Evolutionary conservation across 2,329 filamentous ascomycete genomes (phyloP).

Genomic region (Trichoderma citrinoviride): DNA sequence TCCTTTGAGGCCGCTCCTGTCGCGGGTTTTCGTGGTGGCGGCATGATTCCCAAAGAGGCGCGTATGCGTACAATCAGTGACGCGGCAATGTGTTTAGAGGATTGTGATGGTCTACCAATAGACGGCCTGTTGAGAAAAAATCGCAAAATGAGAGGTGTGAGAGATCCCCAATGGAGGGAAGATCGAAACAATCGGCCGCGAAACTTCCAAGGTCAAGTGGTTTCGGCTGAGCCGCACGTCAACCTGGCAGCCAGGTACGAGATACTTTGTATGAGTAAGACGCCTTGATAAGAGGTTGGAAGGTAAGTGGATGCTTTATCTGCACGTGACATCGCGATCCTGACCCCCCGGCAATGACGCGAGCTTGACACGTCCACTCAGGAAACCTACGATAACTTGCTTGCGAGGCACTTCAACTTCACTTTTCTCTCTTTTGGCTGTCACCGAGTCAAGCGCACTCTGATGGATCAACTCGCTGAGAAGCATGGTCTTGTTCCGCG

Average conservation of each 20-base stretch:
- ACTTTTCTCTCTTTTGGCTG: not conserved
- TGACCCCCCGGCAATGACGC: slow-evolving; percentile 10
- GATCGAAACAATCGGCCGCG: not conserved
- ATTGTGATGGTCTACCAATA: not conserved
- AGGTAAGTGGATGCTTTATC: slow-evolving; percentile 17
- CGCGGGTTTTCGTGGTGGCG: slow-evolving; percentile 36
- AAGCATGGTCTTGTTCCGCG: slow-evolving; percentile 68
- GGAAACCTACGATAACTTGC: not conserved
- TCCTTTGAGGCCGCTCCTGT: slow-evolving; percentile 62
- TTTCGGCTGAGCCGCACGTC: no score
- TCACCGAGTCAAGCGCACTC: not conserved
- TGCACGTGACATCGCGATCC: slow-evolving; percentile 33
- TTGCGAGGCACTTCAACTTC: not conserved
- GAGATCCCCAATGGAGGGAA: not conserved
- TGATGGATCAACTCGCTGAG: slow-evolving; percentile 25
- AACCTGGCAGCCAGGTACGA: not conserved
- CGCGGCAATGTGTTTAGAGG: not conserved
- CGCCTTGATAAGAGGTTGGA: not conserved
- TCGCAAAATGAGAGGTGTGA: not conserved
- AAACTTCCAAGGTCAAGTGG: not conserved
- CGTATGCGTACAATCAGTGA: no score
- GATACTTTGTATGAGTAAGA: not conserved
- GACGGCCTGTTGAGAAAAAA: not conserved
- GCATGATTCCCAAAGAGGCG: slow-evolving; percentile 17
- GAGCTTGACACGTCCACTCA: slow-evolving; percentile 3